Base-by-base conservation (phyloP, 352 stramenopile species). In the Phytophthora sansomeana region DNA sequence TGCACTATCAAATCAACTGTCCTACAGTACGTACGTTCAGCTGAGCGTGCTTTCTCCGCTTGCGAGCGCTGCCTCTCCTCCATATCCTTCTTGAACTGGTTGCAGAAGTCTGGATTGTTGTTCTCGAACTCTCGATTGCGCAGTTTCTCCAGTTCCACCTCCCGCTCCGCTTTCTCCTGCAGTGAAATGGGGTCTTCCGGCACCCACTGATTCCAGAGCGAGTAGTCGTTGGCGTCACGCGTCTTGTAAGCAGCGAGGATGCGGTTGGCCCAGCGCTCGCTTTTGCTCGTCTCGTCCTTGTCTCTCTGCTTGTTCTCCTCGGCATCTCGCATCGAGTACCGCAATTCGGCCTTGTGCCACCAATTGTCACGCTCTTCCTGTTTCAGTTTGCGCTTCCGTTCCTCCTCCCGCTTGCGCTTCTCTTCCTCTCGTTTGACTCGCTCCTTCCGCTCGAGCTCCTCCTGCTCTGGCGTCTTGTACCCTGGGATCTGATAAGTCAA, bases 151-250 rank as follows among this genome's bases (percentile, higher is more conserved):
- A 91, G 54, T 21, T 80, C 72, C 0, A 70, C 74, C 26, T 91
- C 81, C 5, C 79, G 74, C 43, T 81, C 74, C 1, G 74, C 78
- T n/a, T 80, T 77, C 52, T 93, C 87, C 30, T 90, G 78, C 5
- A 83, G 29, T 10, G 83, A 87, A 11, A 81, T 85, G 0, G 87
- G 85, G 33, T 95, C 87, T 62, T 92, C 71, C 0, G 87, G 85
- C 29, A 83, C 78, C 85, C 87, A 95, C n/a, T 73, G 72, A 21
- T 75, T 29, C 87, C 87, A 95, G n/a, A 83, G 17, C 6, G 87
- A 95, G 68, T 93, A 95, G 72, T 93, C 84, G 61, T 93, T 95
- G 24, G 81, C 84, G 46, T 95, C 87, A 4, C 83, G 80, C 3
- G 80, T 56, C 54, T 92, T 93, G 64, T 92, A 93, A 24, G 85